Percentiles rank a stretch among this genome's conserved stretches.
phyloP scores from a whole-genome alignment of 2,329 filamentous ascomycete species.

The Colletotrichum sp. region DNA sequence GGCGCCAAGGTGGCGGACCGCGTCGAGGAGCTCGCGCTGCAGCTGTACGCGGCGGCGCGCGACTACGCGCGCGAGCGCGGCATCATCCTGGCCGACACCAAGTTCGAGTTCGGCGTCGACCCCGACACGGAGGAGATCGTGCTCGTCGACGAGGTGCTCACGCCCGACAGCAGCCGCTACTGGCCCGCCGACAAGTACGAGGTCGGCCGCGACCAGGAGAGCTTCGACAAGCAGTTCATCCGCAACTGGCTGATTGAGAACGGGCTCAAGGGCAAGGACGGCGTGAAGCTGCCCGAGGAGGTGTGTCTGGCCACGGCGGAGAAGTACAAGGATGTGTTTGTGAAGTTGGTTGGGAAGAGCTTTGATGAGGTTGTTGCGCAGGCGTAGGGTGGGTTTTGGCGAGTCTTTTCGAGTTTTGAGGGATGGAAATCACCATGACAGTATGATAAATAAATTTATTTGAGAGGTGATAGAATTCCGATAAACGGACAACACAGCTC shows the following conservation, averaged over 20 bases:
- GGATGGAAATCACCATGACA: too few species aligned
- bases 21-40: constrained; percentile 69
- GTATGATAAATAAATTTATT: too few species aligned
- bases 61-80: constrained; percentile 69
- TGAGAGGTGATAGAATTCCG: too few species aligned
- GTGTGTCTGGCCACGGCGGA: constrained; percentile 70
- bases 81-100: constrained; percentile 73
- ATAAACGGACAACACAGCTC: too few species aligned
- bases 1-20: constrained; percentile 67
- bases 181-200: constrained; percentile 80
- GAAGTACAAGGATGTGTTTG: constrained; percentile 76
- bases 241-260: constrained; percentile 80
- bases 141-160: constrained; percentile 83
- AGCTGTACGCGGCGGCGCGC: constrained; percentile 67
- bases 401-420: too few species aligned
- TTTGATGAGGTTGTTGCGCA: constrained; percentile 34
- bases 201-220: constrained; percentile 76
- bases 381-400: too few species aligned
- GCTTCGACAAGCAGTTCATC: constrained; percentile 88
- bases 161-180: constrained; percentile 83
- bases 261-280: constrained; percentile 77
- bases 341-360: constrained; percentile 63
- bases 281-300: constrained; percentile 74
- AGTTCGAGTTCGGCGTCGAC: constrained; percentile 71
- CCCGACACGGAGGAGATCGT: constrained; percentile 70